Percentiles rank a stretch among this genome's conserved stretches.
phyloP scores from a whole-genome alignment of 2,329 filamentous ascomycete species.

The Scytalidium sp. region DNA sequence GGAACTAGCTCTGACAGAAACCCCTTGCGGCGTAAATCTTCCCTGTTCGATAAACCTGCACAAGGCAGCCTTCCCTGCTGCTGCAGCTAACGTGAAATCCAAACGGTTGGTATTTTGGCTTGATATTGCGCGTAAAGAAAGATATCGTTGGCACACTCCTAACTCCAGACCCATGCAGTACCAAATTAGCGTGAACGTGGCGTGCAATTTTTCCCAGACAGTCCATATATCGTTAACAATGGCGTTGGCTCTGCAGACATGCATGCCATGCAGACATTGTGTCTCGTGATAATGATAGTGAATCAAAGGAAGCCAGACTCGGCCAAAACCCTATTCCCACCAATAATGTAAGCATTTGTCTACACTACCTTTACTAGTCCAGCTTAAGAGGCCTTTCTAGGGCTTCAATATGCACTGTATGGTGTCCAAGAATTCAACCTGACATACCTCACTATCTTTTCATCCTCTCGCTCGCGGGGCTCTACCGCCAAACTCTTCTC shows the following conservation, averaged over 20 bases:
- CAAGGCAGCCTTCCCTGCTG: background rate
- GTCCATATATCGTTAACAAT: constrained; percentile 10
- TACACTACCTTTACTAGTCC: constrained; percentile 6
- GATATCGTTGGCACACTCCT: background rate
- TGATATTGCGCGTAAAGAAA: background rate
- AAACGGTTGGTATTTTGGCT: background rate
- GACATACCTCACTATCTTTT: constrained; percentile 89
- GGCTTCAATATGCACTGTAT: constrained; percentile 12
- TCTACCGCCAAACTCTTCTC: constrained; percentile 93
- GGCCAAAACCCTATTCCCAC: constrained; percentile 49
- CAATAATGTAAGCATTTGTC: constrained; percentile 24
- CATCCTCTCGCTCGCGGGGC: constrained; percentile 93
- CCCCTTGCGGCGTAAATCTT: background rate
- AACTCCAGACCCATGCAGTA: constrained; percentile 1
- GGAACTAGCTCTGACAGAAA: background rate
- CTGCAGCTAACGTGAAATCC: background rate
- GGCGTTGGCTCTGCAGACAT: background rate
- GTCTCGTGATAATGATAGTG: background rate
- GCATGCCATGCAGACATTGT: background rate
- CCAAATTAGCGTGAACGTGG: constrained; percentile 12
- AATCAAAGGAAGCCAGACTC: constrained; percentile 58
- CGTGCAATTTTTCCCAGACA: constrained; percentile 14
- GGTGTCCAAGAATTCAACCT: constrained; percentile 14
- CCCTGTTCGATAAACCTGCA: background rate
- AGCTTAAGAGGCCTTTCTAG: background rate